Percentiles rank a stretch among this genome's conserved stretches.
Evolutionary conservation across 1,139 yeast genomes (phyloP).

Genomic region (Magnusiomyces magnusii): DNA sequence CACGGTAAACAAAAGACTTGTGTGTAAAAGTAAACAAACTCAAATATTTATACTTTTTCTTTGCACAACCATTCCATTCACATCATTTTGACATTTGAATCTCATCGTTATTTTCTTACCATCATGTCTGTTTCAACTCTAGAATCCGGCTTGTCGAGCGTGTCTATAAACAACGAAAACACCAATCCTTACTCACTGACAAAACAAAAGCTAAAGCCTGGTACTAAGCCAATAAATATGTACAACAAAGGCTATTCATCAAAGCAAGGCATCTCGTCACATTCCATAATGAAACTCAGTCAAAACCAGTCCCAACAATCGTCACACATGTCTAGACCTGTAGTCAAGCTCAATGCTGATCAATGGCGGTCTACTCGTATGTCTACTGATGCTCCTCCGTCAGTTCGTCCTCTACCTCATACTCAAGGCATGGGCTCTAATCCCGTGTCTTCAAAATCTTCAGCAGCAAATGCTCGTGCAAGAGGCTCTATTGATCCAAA

Average conservation of each 20-base stretch:
- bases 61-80: constrained; percentile 26
- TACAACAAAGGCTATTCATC: not conserved
- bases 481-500: constrained; percentile 19
- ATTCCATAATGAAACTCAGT: not conserved
- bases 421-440: constrained; percentile 3
- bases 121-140: constrained; percentile 20
- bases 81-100: not conserved
- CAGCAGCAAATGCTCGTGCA: constrained; percentile 9
- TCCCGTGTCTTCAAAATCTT: constrained; percentile 12
- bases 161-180: constrained; percentile 24
- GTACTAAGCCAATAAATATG: not conserved
- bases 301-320: constrained; percentile 26
- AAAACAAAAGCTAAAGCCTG: constrained; percentile 13
- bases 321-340: constrained; percentile 11
- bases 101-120: not conserved
- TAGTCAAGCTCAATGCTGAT: constrained; percentile 21
- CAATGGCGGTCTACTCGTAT: constrained; percentile 25
- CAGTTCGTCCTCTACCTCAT: constrained; percentile 18
- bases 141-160: constrained; percentile 24
- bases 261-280: not conserved
- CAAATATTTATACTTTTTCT: too few species aligned
- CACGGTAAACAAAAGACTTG: too few species aligned
- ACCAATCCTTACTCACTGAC: constrained; percentile 17
- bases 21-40: not conserved
- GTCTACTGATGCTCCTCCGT: constrained; percentile 19